Percentiles rank a stretch among this genome's conserved stretches.
Evolutionary conservation across 495 filamentous ascomycete genomes (phyloP).

Genomic region (Trichoderma asperelloides): DNA sequence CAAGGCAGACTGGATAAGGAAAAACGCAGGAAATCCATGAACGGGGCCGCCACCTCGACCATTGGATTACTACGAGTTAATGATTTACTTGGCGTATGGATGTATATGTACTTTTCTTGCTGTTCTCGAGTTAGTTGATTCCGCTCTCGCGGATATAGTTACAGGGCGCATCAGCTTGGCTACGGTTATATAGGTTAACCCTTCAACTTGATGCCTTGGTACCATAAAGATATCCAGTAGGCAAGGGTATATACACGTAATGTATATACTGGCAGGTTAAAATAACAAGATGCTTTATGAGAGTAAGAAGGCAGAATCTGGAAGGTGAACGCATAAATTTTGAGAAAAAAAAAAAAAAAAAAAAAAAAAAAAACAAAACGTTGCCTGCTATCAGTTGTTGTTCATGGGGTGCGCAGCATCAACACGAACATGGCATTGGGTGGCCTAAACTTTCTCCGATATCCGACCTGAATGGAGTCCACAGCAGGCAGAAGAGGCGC

Average conservation of each 20-base stretch:
- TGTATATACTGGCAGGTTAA: not conserved
- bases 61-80: slow-evolving; percentile 1
- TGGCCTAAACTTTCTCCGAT: not conserved
- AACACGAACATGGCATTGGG: not conserved
- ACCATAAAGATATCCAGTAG: not conserved
- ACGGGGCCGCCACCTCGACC: not conserved
- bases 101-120: not conserved
- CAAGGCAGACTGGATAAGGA: not conserved
- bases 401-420: not conserved
- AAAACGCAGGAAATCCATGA: not conserved
- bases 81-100: slow-evolving; percentile 3
- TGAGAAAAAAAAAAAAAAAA: too few relatives aligned
- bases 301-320: not conserved
- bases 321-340: not conserved
- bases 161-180: not conserved
- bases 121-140: not conserved
- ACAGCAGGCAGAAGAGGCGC: not conserved
- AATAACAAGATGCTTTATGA: not conserved
- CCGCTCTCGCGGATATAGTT: not conserved
- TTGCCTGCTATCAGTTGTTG: too few relatives aligned
- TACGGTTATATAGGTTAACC: not conserved
- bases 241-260: not conserved
- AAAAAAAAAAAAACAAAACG: not conserved
- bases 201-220: not conserved
- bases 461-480: not conserved